Evolutionary conservation across 495 filamentous ascomycete species (phyloP).

Genomic region (Pyronema domesticum): DNA sequence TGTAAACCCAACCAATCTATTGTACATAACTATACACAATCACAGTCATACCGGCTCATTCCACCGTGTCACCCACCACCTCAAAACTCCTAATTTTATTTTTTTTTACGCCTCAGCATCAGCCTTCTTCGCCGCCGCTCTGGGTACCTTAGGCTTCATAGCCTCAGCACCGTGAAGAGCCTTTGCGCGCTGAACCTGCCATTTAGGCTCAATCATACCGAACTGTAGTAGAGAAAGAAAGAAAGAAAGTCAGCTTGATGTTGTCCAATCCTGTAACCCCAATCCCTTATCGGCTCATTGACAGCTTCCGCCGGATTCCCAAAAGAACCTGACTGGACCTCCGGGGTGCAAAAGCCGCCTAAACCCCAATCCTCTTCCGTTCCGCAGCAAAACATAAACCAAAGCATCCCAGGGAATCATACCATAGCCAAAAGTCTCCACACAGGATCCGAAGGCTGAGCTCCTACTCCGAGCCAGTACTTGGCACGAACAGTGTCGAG

Average conservation of each 20-base stretch:
- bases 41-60: too few species aligned
- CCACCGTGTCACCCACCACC: too few species aligned
- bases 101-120: neutral
- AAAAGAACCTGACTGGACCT: neutral
- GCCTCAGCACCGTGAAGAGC: conserved; percentile 1
- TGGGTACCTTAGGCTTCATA: conserved; percentile 6
- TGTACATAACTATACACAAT: too few species aligned
- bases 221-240: conserved; percentile 7
- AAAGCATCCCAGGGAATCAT: conserved; percentile 23
- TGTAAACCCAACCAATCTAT: too few species aligned
- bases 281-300: neutral
- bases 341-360: neutral
- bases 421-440: conserved; percentile 82
- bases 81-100: neutral
- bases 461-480: conserved; percentile 95
- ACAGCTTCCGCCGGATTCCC: neutral
- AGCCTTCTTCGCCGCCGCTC: neutral
- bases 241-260: neutral
- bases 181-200: conserved; percentile 13
- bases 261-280: neutral
- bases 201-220: conserved; percentile 21
- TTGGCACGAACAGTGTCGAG: conserved; percentile 63
- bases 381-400: too few species aligned
- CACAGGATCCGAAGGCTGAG: conserved; percentile 74
- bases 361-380: too few species aligned